These are phyloP conservation scores for Aspergillus clavatus DNA, from an alignment of 2,329 filamentous ascomycete species.

Conservation along the genomic window DNA sequence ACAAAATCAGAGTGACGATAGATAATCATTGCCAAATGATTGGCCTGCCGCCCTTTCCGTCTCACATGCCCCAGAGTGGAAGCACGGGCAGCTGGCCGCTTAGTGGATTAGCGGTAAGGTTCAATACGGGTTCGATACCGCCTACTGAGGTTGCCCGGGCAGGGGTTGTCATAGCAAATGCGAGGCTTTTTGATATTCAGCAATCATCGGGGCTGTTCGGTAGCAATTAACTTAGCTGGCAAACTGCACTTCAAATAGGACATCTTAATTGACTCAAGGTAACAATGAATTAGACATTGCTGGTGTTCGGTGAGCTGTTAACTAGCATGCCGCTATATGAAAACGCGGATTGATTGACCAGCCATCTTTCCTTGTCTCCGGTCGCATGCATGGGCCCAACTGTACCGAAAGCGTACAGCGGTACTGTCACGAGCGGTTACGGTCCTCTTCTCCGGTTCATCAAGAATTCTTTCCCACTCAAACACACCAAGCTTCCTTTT, in stretches of 20 bases:
- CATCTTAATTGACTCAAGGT: too few species aligned
- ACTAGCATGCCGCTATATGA: too few species aligned
- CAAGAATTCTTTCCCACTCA: conserved; percentile 33
- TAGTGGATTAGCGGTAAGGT: not conserved
- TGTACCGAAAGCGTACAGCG: conserved; percentile 26
- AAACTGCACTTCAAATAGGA: too few species aligned
- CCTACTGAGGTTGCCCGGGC: too few species aligned
- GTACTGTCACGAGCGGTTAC: conserved; percentile 36
- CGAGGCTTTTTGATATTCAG: too few species aligned
- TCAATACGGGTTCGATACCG: not conserved
- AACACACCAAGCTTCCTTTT: conserved; percentile 38
- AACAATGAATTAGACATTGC: not conserved
- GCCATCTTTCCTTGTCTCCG: conserved; percentile 28
- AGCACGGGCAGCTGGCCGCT: not conserved
- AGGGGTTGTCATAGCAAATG: too few species aligned
- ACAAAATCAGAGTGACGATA: conserved; percentile 1
- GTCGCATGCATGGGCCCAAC: conserved; percentile 20
- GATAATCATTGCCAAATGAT: not conserved
- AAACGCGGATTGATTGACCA: too few species aligned
- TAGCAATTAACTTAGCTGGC: too few species aligned
- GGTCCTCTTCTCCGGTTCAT: conserved; percentile 36
- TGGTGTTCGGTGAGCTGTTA: not conserved
- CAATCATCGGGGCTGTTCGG: too few species aligned
- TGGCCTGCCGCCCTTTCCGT: not conserved
- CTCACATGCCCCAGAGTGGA: conserved; percentile 4